Evolutionary conservation across 495 filamentous ascomycete species (phyloP).

Genomic region (Amorphotheca resinae): DNA sequence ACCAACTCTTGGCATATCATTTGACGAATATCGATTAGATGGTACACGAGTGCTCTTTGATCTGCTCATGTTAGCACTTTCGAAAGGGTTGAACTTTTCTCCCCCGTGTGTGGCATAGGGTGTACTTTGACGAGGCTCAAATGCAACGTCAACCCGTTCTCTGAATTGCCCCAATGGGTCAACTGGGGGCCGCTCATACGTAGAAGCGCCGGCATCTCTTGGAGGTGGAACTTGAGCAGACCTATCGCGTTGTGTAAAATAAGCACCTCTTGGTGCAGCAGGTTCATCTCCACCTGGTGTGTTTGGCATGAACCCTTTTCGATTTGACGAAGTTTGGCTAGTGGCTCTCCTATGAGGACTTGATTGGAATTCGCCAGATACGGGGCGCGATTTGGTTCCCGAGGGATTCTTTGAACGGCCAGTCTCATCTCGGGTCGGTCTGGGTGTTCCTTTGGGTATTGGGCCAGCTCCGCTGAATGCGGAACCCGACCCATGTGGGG

Average conservation of each 20-base stretch:
- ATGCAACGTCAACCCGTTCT: conserved; percentile 23
- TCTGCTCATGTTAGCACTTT: conserved; percentile 26
- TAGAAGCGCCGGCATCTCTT: conserved; percentile 1
- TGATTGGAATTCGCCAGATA: conserved; percentile 19
- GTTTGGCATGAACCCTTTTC: conserved; percentile 40
- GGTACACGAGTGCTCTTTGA: conserved; percentile 26
- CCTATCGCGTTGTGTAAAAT: conserved; percentile 26
- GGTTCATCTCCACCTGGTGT: conserved; percentile 45
- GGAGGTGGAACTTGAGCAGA: conserved; percentile 10
- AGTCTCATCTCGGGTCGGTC: conserved; percentile 22
- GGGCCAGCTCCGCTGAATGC: background rate
- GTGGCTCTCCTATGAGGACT: conserved; percentile 15
- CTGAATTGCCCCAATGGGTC: conserved; percentile 35
- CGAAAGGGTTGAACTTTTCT: conserved; percentile 51
- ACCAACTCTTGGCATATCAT: conserved; percentile 8
- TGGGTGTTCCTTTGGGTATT: conserved; percentile 25
- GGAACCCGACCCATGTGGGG: too few relatives aligned
- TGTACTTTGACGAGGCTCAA: conserved; percentile 46
- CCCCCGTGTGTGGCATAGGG: conserved; percentile 57
- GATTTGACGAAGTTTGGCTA: conserved; percentile 30
- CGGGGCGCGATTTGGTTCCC: conserved; percentile 24
- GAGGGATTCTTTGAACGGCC: conserved; percentile 5
- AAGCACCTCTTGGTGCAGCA: conserved; percentile 38
- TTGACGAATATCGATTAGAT: background rate
- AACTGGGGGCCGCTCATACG: background rate